Conservation (phyloP, 2,329 filamentous ascomycete genomes). For the Tolypocladium album region DNA sequence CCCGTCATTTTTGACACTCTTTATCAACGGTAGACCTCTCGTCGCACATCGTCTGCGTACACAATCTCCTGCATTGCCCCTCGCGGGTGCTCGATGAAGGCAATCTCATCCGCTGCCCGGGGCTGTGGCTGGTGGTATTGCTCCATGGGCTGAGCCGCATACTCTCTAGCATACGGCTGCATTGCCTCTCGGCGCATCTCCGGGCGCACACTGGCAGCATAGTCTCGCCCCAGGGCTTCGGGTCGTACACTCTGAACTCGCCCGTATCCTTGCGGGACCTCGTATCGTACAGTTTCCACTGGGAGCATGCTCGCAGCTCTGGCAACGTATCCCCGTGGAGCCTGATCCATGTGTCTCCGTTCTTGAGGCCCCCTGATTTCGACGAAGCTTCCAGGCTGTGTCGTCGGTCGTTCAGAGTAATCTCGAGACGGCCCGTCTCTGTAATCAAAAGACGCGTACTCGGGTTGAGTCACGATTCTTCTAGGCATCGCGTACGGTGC, state of each 20-base stretch:
- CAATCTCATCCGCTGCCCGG: conserved; percentile 24
- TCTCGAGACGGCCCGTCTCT: conserved; percentile 47
- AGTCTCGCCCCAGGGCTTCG: conserved; percentile 18
- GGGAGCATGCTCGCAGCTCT: conserved; percentile 50
- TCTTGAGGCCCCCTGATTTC: conserved; percentile 32
- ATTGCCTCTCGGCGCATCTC: conserved; percentile 16
- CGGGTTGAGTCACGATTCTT: conserved; percentile 52
- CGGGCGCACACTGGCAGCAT: conserved; percentile 14
- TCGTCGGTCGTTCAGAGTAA: conserved; percentile 40
- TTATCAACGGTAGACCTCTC: conserved; percentile 23
- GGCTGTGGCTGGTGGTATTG: conserved; percentile 1
- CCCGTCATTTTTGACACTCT: not conserved
- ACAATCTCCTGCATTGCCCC: conserved; percentile 30
- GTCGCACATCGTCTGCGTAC: conserved; percentile 30
- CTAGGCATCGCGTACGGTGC: conserved; percentile 39
- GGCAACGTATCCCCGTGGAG: conserved; percentile 40
- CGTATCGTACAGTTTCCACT: conserved; percentile 30
- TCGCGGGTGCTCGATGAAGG: conserved; percentile 33
- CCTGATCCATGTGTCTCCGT: conserved; percentile 31
- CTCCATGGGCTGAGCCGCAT: conserved; percentile 12
- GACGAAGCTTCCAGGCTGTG: conserved; percentile 32
- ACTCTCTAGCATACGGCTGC: conserved; percentile 22
- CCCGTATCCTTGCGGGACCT: conserved; percentile 29
- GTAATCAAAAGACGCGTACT: conserved; percentile 40
- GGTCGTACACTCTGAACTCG: conserved; percentile 33